Percentiles rank a stretch among this genome's conserved stretches.
Conservation (phyloP, 345 rosid genomes). For the Populus euphratica region DNA sequence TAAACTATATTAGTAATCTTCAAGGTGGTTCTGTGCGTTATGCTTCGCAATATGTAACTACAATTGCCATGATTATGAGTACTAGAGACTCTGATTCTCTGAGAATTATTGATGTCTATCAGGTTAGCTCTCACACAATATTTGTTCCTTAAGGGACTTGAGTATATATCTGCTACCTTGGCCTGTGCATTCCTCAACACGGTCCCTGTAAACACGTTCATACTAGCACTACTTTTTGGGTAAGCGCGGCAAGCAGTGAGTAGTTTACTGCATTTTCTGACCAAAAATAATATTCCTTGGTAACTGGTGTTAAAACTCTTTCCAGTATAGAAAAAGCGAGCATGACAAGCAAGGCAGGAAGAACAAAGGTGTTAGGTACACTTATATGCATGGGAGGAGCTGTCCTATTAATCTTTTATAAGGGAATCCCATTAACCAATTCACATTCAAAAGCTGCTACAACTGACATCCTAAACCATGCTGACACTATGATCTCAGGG, state of each 20-base stretch:
- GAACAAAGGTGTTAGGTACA: constrained; percentile 23
- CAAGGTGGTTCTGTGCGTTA: background rate
- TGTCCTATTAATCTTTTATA: constrained; percentile 15
- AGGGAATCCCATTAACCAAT: constrained; percentile 19
- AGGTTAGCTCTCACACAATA: constrained; percentile 25
- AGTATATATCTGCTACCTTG: constrained; percentile 22
- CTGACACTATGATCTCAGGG: background rate
- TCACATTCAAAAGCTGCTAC: background rate
- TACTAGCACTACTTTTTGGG: constrained; percentile 23
- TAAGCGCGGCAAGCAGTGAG: background rate
- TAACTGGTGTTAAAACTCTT: background rate
- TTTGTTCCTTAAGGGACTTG: constrained; percentile 25
- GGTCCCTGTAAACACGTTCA: constrained; percentile 29
- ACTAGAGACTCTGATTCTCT: background rate
- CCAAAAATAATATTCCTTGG: background rate
- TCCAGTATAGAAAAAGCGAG: constrained; percentile 22
- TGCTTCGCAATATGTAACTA: background rate
- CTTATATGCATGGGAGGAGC: constrained; percentile 25
- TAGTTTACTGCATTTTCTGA: background rate
- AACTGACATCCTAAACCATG: background rate
- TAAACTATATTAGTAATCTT: too few species aligned
- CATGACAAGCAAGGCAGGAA: constrained; percentile 19
- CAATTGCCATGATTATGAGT: background rate
- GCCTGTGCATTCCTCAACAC: constrained; percentile 30
- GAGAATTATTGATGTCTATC: background rate